Percentiles rank a stretch among this genome's conserved stretches.
phyloP scores from a whole-genome alignment of 306 rosid species.

The Hippophae gyantsensis region DNA sequence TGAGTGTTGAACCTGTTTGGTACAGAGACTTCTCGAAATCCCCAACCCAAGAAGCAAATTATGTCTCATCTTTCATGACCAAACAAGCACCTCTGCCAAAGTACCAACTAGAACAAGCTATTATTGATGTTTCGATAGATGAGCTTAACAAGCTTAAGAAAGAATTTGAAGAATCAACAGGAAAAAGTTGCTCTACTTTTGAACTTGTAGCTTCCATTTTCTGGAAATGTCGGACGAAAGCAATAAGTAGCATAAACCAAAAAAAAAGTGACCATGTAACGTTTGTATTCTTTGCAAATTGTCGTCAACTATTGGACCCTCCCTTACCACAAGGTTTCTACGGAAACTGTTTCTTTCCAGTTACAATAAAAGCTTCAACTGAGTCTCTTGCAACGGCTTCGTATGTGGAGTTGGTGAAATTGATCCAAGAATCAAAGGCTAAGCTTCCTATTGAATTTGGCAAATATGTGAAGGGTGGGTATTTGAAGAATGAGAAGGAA shows the following conservation, averaged over 20 bases:
- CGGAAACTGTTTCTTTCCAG: constrained; percentile 77
- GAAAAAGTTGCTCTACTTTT: constrained; percentile 48
- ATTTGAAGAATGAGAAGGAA: constrained; percentile 20
- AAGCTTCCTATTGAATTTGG: constrained; percentile 36
- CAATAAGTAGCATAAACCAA: constrained; percentile 14
- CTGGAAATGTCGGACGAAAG: constrained; percentile 53
- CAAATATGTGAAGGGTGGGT: constrained; percentile 36
- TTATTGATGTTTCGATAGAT: constrained; percentile 39
- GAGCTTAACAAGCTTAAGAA: constrained; percentile 35
- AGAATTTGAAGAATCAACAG: constrained; percentile 33
- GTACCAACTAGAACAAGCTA: constrained; percentile 35
- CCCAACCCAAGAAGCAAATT: neutral
- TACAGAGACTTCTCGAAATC: constrained; percentile 38
- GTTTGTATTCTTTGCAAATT: constrained; percentile 63
- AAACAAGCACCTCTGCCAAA: constrained; percentile 14
- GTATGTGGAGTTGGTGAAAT: constrained; percentile 31
- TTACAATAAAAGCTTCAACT: constrained; percentile 27
- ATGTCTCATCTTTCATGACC: constrained; percentile 2
- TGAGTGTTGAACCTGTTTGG: constrained; percentile 50
- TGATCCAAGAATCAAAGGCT: constrained; percentile 53
- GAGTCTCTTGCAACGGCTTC: constrained; percentile 19
- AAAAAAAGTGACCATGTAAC: constrained; percentile 5
- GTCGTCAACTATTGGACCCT: constrained; percentile 56
- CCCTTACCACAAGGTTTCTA: constrained; percentile 70
- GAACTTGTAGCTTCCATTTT: constrained; percentile 51